phyloP scores from a whole-genome alignment of 768 basidiomycete species.

The Termitomyces sp. region DNA sequence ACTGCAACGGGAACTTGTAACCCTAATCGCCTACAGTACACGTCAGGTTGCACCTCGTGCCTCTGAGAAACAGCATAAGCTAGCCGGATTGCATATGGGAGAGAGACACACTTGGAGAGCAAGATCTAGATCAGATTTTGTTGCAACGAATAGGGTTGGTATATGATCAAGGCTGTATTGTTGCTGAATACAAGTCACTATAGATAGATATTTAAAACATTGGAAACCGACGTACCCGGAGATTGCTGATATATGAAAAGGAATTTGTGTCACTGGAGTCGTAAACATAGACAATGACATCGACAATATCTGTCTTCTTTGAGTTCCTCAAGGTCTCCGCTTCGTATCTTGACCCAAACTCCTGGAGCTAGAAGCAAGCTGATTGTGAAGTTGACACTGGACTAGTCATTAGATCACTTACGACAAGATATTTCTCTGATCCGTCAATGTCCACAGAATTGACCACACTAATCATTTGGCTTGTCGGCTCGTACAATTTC shows the following conservation, averaged over 20 bases:
- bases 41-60: slow-evolving; percentile 98
- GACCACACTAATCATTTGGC: slow-evolving; percentile 87
- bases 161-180: slow-evolving; percentile 95
- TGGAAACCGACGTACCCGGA: slow-evolving; percentile 57
- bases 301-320: slow-evolving; percentile 89
- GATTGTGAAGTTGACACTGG: neutral
- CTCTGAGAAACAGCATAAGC: slow-evolving; percentile 46
- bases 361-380: slow-evolving; percentile 68
- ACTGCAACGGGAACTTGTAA: slow-evolving; percentile 96
- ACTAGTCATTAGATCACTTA: slow-evolving; percentile 40
- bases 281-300: slow-evolving; percentile 94
- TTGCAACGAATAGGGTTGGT: slow-evolving; percentile 96
- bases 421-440: slow-evolving; percentile 94
- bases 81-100: slow-evolving; percentile 3
- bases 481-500: slow-evolving; percentile 80
- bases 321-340: slow-evolving; percentile 83
- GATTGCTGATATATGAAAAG: slow-evolving; percentile 96
- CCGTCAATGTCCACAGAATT: slow-evolving; percentile 95
- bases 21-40: slow-evolving; percentile 86
- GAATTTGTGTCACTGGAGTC: slow-evolving; percentile 99
- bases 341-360: slow-evolving; percentile 96
- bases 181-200: slow-evolving; percentile 59
- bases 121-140: slow-evolving; percentile 96
- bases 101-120: slow-evolving; percentile 74
- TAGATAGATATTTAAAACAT: neutral